Conservation (phyloP, 2,329 filamentous ascomycete species). For the Biscogniauxia marginata region DNA sequence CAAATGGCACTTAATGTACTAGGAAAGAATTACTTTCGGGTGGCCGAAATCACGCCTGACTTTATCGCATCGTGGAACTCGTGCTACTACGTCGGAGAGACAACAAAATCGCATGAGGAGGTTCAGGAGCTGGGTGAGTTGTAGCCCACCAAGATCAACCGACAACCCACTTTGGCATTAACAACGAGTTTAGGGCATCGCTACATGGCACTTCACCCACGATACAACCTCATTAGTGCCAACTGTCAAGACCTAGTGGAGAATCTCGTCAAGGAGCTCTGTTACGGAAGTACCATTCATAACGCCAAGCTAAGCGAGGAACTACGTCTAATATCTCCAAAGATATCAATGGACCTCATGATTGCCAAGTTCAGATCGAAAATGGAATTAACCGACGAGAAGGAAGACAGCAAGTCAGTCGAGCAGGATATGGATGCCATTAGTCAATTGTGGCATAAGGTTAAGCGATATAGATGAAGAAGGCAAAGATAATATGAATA, state of each 20-base stretch:
- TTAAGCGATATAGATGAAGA: slow-evolving; percentile 21
- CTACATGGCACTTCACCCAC: slow-evolving; percentile 30
- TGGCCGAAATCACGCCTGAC: slow-evolving; percentile 29
- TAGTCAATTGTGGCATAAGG: slow-evolving; percentile 24
- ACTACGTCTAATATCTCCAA: slow-evolving; percentile 27
- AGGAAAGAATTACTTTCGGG: slow-evolving; percentile 29
- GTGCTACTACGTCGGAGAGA: slow-evolving; percentile 34
- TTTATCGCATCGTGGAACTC: slow-evolving; percentile 30
- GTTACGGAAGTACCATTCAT: slow-evolving; percentile 32
- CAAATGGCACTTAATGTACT: slow-evolving; percentile 27
- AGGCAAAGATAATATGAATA: background rate
- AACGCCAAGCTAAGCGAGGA: slow-evolving; percentile 33
- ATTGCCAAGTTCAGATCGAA: slow-evolving; percentile 25
- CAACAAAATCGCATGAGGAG: slow-evolving; percentile 30
- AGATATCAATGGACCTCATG: slow-evolving; percentile 32
- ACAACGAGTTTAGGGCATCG: background rate
- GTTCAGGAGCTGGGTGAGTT: slow-evolving; percentile 29
- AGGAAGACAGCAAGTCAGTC: slow-evolving; percentile 21
- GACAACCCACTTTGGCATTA: background rate
- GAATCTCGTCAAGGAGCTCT: slow-evolving; percentile 30
- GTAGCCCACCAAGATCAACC: background rate
- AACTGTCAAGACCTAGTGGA: slow-evolving; percentile 35
- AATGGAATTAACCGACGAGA: slow-evolving; percentile 21
- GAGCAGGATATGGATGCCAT: slow-evolving; percentile 24
- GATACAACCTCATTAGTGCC: slow-evolving; percentile 31